Evolutionary conservation across 352 stramenopile genomes (phyloP).

Genomic region (Phytophthora pisi): DNA sequence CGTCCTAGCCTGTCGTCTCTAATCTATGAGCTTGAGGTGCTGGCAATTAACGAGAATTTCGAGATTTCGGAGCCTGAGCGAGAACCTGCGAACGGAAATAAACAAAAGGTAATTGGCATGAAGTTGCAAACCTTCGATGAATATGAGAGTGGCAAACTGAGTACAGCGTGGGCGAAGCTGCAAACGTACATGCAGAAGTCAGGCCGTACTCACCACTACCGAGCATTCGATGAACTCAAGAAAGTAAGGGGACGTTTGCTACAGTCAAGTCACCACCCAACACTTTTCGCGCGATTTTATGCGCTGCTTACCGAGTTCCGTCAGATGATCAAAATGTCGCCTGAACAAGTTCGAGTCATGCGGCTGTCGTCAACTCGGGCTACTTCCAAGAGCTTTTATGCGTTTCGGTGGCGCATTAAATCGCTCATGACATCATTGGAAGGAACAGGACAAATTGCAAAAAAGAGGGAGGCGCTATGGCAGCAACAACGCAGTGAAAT

Average conservation of each 20-base stretch:
- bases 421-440: background rate
- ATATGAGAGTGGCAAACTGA: background rate
- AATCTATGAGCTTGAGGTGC: background rate
- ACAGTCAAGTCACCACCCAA: background rate
- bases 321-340: background rate
- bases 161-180: background rate
- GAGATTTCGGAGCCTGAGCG: background rate
- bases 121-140: background rate
- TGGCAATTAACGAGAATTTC: background rate
- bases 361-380: background rate
- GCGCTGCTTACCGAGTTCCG: background rate
- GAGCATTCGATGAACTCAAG: background rate
- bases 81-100: background rate
- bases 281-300: constrained; percentile 1
- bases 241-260: background rate
- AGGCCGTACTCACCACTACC: background rate
- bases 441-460: background rate
- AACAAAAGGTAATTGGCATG: no score
- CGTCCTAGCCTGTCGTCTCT: background rate
- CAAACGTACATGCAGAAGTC: background rate
- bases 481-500: background rate
- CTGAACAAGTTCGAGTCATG: constrained; percentile 8
- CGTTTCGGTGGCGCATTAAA: background rate
- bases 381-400: background rate
- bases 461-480: background rate